Evolutionary conservation across 768 basidiomycete species (phyloP), one percentile per base, ranked within the genome.

Genomic region (Termitomyces sp.): DNA sequence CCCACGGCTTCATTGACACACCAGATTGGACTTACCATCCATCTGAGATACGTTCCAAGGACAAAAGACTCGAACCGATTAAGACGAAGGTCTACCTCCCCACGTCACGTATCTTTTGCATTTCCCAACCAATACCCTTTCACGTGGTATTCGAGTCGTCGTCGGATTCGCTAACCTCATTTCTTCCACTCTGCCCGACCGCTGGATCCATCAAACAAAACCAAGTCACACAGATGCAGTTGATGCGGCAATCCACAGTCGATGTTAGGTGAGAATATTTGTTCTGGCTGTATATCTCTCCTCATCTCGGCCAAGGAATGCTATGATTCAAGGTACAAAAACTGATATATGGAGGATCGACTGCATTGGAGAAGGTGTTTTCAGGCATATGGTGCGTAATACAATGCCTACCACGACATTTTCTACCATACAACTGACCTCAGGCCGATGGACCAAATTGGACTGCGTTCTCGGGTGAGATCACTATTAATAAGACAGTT

Each of bases 341-440:
- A 79, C 85, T 2, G 84, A 88, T 61, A 89, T 89, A 24, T 90
- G 87, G 86, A 74, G 80, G 56, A 77, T 83, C 1, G 84, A 85
- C 60, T 75, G 72, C 56, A 83, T 88, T 38, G 87, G 87, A 8
- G 81, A 84, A 64, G 87, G 79, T n/a, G 69, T 66, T 12, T 87
- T 90, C 64, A 77, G 68, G 59, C 81, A 80, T 64, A 72, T 74
- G 58, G 86, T 87, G 58, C 32, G 83, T 74, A 12, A 44, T 16
- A 18, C 2, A 9, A 54, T 49, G 28, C 22, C 32, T 40, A 46
- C 30, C 3, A 20, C 6, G 24, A 30, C 24, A 4, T 10, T 4
- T 12, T 3, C 16, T 56, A 57, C 44, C 35, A 32, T 36, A 44
- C 20, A 20, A 20, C 13, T 30, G 46, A 36, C 59, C 6, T 58